Base-by-base conservation (phyloP, 768 basidiomycete species). In the Leccinum disarticulatum region DNA sequence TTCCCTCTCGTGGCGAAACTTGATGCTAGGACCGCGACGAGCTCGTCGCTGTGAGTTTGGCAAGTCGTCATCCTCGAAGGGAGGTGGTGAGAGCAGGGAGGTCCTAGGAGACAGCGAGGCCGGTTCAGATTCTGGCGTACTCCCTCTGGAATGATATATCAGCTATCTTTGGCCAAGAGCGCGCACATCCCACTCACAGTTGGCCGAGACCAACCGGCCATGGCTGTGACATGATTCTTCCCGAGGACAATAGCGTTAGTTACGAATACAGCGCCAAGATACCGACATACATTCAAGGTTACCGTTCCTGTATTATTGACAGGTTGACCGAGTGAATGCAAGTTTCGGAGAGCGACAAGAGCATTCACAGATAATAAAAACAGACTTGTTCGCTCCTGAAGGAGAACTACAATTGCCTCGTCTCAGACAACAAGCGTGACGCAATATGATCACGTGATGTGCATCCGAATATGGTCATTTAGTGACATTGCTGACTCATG, bases 1-100 rank as follows among this genome's bases (percentile, higher is more conserved):
- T 52, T 77, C 75, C 22, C 77, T 68, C 38, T 74, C 71, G 14
- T 67, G 73, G 13, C 75, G 68, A 57, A 71, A 77, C 35, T 70
- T 70, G 27, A 64, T 31, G 25, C 70, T 65, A 1, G 77, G 77
- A 0, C 75, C 77, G 22, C 74, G 68, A 3, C 62, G 49, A 5
- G 59, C 9, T 8, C 61, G 70, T 15, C 50, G 19, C 4, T 57
- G 41, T 7, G 36, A n/a, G 17, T 62, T 56, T 2, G 33, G 11
- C 0, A 61, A 46, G 11, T 6, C 56, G 50, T 28, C 43, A 33
- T 62, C 59, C 0, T 64, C 70, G 13, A 63, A 68, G 19, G 66
- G 61, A 3, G 54, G 31, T 6, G 72, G 68, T 2, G 71, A 75
- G 31, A 73, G 70, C 9, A 73, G 68, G 2, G 49, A 58, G 0